Conservation (phyloP, 176 grass and related monocot genomes). For the Canna indica region DNA sequence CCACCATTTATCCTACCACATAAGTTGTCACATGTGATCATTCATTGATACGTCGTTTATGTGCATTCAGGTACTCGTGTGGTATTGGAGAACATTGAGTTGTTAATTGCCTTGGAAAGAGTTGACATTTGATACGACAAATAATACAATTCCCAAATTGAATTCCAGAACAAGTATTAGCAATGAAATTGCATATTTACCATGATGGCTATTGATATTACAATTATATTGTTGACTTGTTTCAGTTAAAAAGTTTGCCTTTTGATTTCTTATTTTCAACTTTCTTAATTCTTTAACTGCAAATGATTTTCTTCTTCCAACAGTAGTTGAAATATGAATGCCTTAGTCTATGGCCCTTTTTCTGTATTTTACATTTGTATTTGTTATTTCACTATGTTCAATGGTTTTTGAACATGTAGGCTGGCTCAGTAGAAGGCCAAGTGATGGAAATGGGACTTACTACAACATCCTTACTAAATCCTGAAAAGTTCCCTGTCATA, state of each 20-base stretch:
- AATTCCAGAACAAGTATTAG: not conserved
- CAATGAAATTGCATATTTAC: not conserved
- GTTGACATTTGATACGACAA: not conserved
- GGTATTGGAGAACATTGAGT: not conserved
- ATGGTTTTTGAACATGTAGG: slow-evolving; percentile 37
- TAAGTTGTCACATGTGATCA: too few species aligned
- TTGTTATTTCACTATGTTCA: not conserved
- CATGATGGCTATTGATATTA: too few species aligned
- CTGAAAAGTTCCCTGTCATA: slow-evolving; percentile 88
- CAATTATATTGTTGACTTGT: too few species aligned
- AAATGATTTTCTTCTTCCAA: not conserved
- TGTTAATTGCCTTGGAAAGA: not conserved
- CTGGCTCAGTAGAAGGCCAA: slow-evolving; percentile 78
- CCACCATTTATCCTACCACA: too few species aligned
- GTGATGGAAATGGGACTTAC: slow-evolving; percentile 84
- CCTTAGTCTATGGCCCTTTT: not conserved
- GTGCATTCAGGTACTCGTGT: not conserved
- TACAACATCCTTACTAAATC: slow-evolving; percentile 66
- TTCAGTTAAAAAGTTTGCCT: not conserved
- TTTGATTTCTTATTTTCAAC: not conserved
- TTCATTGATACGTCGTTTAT: too few species aligned
- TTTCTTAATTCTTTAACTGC: not conserved
- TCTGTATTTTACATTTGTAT: not conserved
- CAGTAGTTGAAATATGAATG: not conserved
- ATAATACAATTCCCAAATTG: not conserved